Evolutionary conservation across 768 basidiomycete species (phyloP).

Genomic region (Pholiota molesta): DNA sequence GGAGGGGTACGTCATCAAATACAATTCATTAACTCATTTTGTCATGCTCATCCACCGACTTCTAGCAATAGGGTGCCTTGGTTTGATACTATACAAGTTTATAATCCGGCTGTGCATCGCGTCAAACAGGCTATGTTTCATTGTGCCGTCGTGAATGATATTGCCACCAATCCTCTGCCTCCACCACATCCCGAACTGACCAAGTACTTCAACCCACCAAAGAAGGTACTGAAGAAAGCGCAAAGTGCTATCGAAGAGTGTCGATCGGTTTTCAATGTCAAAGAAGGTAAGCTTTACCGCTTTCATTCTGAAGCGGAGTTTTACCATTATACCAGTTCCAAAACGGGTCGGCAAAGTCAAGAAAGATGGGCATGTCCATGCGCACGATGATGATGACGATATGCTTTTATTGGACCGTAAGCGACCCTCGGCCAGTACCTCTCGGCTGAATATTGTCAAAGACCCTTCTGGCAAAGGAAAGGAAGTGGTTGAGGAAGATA

Average conservation of each 20-base stretch:
- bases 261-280: slow-evolving; percentile 72
- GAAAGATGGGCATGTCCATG: slow-evolving; percentile 66
- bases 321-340: slow-evolving; percentile 45
- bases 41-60: neutral
- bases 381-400: slow-evolving; percentile 61
- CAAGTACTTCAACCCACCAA: slow-evolving; percentile 85
- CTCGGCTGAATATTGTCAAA: slow-evolving; percentile 17
- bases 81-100: slow-evolving; percentile 79
- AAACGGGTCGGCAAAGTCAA: slow-evolving; percentile 59
- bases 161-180: slow-evolving; percentile 74
- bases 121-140: slow-evolving; percentile 94
- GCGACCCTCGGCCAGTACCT: slow-evolving; percentile 17
- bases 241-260: slow-evolving; percentile 59
- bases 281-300: slow-evolving; percentile 55
- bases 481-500: slow-evolving; percentile 36
- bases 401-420: slow-evolving; percentile 60
- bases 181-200: slow-evolving; percentile 85
- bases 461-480: slow-evolving; percentile 17
- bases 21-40: neutral
- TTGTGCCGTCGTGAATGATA: slow-evolving; percentile 74
- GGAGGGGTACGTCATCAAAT: slow-evolving; percentile 54
- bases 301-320: neutral
- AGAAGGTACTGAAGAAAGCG: slow-evolving; percentile 63
- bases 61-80: slow-evolving; percentile 64
- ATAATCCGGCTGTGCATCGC: slow-evolving; percentile 89